phyloP scores from a whole-genome alignment of 1,139 yeast species.

The Pichia inconspicua region DNA sequence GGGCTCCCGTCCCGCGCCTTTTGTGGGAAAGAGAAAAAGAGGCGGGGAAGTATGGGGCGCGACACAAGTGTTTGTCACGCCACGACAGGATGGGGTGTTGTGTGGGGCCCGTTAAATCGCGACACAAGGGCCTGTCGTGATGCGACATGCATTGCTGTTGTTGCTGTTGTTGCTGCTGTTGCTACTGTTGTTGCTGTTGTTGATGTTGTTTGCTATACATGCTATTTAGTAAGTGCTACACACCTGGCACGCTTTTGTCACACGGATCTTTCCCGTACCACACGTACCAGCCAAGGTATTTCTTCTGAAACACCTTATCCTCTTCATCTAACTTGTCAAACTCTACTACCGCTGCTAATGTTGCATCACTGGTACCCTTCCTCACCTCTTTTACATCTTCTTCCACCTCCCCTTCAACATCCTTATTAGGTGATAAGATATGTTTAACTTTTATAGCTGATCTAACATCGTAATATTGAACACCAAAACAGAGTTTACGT shows the following conservation, averaged over 20 bases:
- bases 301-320: slow-evolving; percentile 31
- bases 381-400: not conserved
- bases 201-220: not conserved
- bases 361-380: not conserved
- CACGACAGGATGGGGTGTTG: too few species aligned
- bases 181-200: not conserved
- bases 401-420: not conserved
- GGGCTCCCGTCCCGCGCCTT: too few species aligned
- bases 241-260: slow-evolving; percentile 41
- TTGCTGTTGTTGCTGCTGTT: not conserved
- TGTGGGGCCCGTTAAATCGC: too few species aligned
- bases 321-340: not conserved
- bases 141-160: not conserved
- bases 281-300: slow-evolving; percentile 53
- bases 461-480: slow-evolving; percentile 55
- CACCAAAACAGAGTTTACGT: slow-evolving; percentile 50
- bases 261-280: slow-evolving; percentile 66
- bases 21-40: too few species aligned
- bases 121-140: not conserved
- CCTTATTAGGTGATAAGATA: slow-evolving; percentile 23
- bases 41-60: too few species aligned
- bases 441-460: slow-evolving; percentile 60
- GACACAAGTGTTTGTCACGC: too few species aligned
- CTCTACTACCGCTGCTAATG: not conserved
- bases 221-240: not conserved